Base-by-base conservation (phyloP, 1,139 yeast genomes). In the Suhomyces coccinellae region DNA sequence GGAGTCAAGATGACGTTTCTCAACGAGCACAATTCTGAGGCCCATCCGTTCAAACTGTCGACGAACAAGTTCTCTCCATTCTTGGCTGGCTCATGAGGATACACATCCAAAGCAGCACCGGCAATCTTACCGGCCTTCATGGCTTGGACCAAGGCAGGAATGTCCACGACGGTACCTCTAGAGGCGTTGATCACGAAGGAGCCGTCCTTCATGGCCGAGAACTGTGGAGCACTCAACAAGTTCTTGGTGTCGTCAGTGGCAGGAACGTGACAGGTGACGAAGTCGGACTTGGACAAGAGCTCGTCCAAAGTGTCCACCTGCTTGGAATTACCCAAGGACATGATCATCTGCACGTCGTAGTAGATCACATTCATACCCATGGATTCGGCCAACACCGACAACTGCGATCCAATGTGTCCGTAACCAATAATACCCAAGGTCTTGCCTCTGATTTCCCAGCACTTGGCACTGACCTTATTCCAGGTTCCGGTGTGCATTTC, bases 361-460 rank as follows among this genome's bases (percentile, higher is more conserved):
- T 93, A 93, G 52, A 93, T 75, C 47, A 93, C 98, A 57, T 87
- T 87, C 97, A 93, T 87, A 73, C 99, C 99, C 85, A 93, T 85
- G 38, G 97, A 83, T 77, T 93, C 99, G 39, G 99, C 98, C 57
- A 93, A 77, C 17, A 93, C 99, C 7, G 97, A 87, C 65, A 93
- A 83, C 73, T 93, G 99, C 37, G 98, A 77, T 59, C 99, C 99
- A 71, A 93, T 95, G 67, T 93, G 99, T 57, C 99, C 99, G 62
- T 95, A 93, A 54, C 99, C 99, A 30, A 93, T 79, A 61, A 93
- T 93, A 53, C 99, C 99, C 57, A 93, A 79, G 44, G 99, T 93
- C 73, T 93, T 93, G 57, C 99, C 99, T 73, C 99, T 87, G 58
- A 95, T 91, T 75, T 93, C 99, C 99, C 99, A 93, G 74, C 99